Percentiles rank a stretch among this genome's conserved stretches.
These are phyloP conservation scores for Paramarasmius palmivorus DNA, from an alignment of 1,284 basidiomycete genomes.

Conservation along the genomic window DNA sequence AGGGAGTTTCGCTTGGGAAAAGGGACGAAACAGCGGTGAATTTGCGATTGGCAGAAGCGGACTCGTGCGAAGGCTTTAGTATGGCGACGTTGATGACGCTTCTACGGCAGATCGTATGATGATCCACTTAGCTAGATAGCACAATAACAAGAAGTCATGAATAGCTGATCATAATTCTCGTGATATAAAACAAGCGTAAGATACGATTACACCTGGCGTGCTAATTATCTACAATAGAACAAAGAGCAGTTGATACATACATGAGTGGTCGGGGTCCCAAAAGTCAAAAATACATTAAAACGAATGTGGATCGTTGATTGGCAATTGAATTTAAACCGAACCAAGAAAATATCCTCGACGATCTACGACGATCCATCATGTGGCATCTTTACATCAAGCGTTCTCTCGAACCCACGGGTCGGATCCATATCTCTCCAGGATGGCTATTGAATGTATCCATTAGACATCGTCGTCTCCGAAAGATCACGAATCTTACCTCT, in stretches of 20 bases:
- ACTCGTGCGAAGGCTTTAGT: neutral
- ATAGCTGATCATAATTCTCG: no score
- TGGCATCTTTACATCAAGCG: constrained; percentile 27
- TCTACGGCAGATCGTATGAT: neutral
- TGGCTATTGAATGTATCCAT: constrained; percentile 44
- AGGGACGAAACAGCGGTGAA: neutral
- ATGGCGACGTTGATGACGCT: neutral
- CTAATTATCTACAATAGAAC: no score
- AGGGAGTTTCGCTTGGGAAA: neutral
- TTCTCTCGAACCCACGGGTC: constrained; percentile 64
- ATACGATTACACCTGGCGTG: no score
- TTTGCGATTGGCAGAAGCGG: neutral
- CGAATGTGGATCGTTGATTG: no score
- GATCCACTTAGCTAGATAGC: no score
- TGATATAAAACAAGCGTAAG: no score
- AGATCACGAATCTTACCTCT: constrained; percentile 50
- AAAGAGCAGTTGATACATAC: no score
- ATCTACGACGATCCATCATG: neutral
- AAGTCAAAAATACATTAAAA: no score
- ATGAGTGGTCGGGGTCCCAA: no score
- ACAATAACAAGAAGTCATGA: no score
- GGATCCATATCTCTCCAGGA: constrained; percentile 78
- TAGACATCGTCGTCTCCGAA: neutral
- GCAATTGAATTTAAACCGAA: no score
- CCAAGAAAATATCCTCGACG: no score